Conservation (phyloP, 2,329 filamentous ascomycete species). For the Talaromyces albobiverticillius region DNA sequence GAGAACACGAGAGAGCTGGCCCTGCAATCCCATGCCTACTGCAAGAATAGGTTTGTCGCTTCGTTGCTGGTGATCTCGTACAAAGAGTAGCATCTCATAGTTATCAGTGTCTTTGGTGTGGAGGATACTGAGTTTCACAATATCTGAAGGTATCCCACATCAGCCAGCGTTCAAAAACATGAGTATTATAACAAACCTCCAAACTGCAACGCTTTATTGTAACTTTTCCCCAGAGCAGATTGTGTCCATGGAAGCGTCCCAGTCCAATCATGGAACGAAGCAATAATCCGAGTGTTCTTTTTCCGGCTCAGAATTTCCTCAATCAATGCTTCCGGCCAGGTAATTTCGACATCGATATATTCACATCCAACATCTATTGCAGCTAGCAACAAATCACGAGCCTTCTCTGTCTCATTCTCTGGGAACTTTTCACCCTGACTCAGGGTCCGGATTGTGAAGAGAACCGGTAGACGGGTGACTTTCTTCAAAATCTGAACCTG, state of each 20-base stretch:
- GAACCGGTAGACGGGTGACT: not conserved
- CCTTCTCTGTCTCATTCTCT: not conserved
- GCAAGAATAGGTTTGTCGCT: conserved; percentile 4
- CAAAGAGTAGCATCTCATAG: not conserved
- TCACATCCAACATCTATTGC: not conserved
- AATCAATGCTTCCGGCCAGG: not conserved
- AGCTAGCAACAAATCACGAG: not conserved
- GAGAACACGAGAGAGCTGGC: conserved; percentile 1
- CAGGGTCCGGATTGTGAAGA: conserved; percentile 1
- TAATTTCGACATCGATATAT: conserved; percentile 5
- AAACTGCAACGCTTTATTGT: not conserved
- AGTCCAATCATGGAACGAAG: conserved; percentile 1
- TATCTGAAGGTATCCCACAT: not conserved
- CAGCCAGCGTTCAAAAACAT: not conserved
- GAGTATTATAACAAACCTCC: conserved; percentile 2
- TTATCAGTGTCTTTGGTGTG: not conserved
- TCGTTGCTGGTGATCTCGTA: not conserved
- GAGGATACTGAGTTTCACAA: conserved; percentile 1
- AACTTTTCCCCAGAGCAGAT: not conserved
- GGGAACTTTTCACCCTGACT: conserved; percentile 2
- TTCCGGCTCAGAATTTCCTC: not conserved
- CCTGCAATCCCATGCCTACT: not conserved
- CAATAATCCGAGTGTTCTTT: not conserved
- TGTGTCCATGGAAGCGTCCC: not conserved
- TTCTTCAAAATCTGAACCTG: not conserved